A percentile compares a stretch with the other conserved stretches of the same genome.
These are phyloP conservation scores for Carex pumila DNA, from an alignment of 176 grass and related monocot species.

Conservation along the genomic window DNA sequence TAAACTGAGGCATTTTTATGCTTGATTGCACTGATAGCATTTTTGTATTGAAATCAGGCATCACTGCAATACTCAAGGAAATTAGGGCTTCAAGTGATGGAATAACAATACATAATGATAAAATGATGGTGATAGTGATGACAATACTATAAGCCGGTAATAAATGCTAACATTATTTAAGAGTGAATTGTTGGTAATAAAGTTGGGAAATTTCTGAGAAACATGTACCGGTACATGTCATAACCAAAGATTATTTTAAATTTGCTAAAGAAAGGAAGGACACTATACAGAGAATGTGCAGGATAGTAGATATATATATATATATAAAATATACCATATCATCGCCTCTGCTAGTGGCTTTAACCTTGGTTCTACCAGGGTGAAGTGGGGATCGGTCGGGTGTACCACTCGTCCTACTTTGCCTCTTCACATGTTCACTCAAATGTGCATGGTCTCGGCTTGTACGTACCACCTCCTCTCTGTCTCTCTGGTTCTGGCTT, in stretches of 20 bases:
- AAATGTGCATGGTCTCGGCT: conserved; percentile 1
- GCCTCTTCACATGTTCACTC: conserved; percentile 20
- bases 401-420: conserved; percentile 1
- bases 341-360: conserved; percentile 28
- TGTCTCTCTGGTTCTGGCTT: conserved; percentile 1
- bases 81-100: not conserved
- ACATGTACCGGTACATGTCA: not conserved
- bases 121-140: not conserved
- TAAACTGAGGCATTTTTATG: not conserved
- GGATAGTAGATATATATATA: not conserved
- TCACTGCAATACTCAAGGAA: not conserved
- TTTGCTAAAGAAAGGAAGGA: not conserved
- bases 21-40: not conserved
- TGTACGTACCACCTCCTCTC: not conserved
- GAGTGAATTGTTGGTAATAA: not conserved
- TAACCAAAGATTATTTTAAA: not conserved
- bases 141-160: not conserved
- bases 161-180: not conserved
- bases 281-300: not conserved
- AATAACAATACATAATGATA: not conserved
- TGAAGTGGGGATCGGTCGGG: conserved; percentile 30
- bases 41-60: not conserved
- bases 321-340: conserved; percentile 29
- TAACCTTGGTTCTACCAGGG: conserved; percentile 36
- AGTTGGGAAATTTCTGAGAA: not conserved